Conservation (phyloP, 768 basidiomycete species). For the Lyophyllum atratum region DNA sequence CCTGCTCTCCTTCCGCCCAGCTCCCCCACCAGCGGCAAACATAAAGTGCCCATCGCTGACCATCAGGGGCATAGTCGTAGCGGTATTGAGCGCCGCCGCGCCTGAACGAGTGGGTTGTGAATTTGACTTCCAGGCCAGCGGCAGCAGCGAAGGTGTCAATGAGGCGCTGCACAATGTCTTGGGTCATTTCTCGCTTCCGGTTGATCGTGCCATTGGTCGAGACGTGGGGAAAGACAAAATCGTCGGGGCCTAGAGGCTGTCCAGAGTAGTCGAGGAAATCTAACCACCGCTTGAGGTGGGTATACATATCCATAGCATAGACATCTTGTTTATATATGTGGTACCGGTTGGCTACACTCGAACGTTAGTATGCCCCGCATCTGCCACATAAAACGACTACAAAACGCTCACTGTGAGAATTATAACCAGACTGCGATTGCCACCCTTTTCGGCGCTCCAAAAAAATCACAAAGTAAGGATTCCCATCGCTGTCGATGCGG, state of each 20-base stretch:
- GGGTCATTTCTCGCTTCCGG: background rate
- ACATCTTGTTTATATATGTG: background rate
- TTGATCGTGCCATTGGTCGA: background rate
- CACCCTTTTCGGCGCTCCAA: background rate
- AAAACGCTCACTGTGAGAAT: background rate
- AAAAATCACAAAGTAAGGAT: background rate
- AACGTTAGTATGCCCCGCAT: background rate
- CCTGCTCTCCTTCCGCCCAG: background rate
- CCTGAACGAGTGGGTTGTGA: background rate
- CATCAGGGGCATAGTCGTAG: background rate
- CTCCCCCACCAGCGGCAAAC: background rate
- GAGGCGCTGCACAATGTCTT: background rate
- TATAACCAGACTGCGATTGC: background rate
- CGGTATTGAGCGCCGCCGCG: slow-evolving; percentile 5
- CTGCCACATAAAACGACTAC: background rate
- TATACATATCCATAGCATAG: background rate
- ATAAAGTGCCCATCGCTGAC: background rate
- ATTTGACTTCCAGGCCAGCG: background rate
- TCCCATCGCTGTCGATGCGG: background rate
- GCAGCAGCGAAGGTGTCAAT: background rate
- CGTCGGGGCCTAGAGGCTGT: background rate
- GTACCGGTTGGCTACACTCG: background rate
- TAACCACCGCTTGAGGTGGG: slow-evolving; percentile 1
- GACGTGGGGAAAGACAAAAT: background rate
- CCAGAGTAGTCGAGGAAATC: slow-evolving; percentile 17